Conservation (phyloP, 805 yeast species). For the Jamesozyma gamospora region DNA sequence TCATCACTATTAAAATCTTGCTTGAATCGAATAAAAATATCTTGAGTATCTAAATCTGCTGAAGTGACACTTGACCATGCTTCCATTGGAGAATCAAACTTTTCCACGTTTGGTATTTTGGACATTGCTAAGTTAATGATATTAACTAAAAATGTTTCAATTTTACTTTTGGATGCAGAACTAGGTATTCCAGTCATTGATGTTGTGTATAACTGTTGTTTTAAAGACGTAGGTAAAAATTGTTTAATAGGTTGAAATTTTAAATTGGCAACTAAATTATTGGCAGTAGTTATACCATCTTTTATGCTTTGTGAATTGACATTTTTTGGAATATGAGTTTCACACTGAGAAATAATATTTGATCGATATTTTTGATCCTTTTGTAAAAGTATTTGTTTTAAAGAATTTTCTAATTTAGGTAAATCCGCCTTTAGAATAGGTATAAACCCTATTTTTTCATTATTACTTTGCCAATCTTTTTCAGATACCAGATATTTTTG, state of each 20-base stretch:
- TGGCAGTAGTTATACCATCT: neutral
- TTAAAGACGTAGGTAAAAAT: slow-evolving; percentile 19
- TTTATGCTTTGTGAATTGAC: neutral
- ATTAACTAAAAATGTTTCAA: slow-evolving; percentile 9
- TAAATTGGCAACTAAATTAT: neutral
- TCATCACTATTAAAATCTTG: neutral
- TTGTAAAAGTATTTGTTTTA: slow-evolving; percentile 1
- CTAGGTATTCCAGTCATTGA: slow-evolving; percentile 14
- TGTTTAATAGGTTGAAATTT: slow-evolving; percentile 15
- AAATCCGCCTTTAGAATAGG: slow-evolving; percentile 22
- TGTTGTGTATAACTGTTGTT: slow-evolving; percentile 20
- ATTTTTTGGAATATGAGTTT: neutral
- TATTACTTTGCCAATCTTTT: slow-evolving; percentile 16
- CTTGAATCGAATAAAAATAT: slow-evolving; percentile 13
- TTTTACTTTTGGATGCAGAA: slow-evolving; percentile 4
- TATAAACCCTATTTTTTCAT: slow-evolving; percentile 17
- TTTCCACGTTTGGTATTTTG: neutral
- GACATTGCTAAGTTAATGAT: neutral
- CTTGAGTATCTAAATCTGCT: slow-evolving; percentile 11
- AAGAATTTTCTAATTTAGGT: slow-evolving; percentile 10
- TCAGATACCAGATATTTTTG: slow-evolving; percentile 15
- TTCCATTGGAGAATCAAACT: slow-evolving; percentile 1
- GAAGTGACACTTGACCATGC: slow-evolving; percentile 12
- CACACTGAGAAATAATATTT: neutral
- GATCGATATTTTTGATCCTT: neutral